A percentile compares a stretch with the other conserved stretches of the same genome.
These are phyloP conservation scores for Cicer arietinum DNA, from an alignment of 306 rosid species.

Conservation along the genomic window DNA sequence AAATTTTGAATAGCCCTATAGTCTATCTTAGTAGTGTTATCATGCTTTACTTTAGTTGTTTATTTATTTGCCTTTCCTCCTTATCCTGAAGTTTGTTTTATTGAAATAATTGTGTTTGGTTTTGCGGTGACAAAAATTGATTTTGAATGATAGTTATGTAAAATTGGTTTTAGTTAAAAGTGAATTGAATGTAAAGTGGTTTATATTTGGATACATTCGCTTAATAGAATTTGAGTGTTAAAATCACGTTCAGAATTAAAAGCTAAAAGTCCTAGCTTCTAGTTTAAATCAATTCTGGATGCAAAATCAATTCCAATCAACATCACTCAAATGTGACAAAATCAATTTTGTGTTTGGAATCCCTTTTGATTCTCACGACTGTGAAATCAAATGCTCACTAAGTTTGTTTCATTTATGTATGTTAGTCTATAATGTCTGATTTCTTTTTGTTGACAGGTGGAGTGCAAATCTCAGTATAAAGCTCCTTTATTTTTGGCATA, in stretches of 20 bases:
- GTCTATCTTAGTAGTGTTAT: neutral
- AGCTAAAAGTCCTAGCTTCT: too few relatives aligned
- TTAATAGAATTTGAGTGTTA: too few relatives aligned
- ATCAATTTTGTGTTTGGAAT: too few relatives aligned
- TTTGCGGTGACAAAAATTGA: neutral
- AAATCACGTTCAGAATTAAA: too few relatives aligned
- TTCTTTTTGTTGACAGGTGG: conserved; percentile 56
- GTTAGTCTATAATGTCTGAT: conserved; percentile 7
- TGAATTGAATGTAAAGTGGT: too few relatives aligned
- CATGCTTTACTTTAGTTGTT: conserved; percentile 2
- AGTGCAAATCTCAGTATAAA: conserved; percentile 49
- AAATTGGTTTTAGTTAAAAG: neutral
- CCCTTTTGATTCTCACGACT: too few relatives aligned
- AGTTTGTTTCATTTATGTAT: too few relatives aligned
- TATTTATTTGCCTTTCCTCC: conserved; percentile 29
- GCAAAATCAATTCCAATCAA: too few relatives aligned
- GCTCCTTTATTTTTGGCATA: conserved; percentile 58
- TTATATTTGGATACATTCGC: too few relatives aligned
- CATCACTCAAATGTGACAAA: too few relatives aligned
- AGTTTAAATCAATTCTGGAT: too few relatives aligned
- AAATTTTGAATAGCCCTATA: neutral
- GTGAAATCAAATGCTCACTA: too few relatives aligned
- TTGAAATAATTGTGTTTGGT: neutral
- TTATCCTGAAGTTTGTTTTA: conserved; percentile 11
- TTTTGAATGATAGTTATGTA: neutral